Conservation (phyloP, 75 land plant species). For the Selaginella moellendorffii region DNA sequence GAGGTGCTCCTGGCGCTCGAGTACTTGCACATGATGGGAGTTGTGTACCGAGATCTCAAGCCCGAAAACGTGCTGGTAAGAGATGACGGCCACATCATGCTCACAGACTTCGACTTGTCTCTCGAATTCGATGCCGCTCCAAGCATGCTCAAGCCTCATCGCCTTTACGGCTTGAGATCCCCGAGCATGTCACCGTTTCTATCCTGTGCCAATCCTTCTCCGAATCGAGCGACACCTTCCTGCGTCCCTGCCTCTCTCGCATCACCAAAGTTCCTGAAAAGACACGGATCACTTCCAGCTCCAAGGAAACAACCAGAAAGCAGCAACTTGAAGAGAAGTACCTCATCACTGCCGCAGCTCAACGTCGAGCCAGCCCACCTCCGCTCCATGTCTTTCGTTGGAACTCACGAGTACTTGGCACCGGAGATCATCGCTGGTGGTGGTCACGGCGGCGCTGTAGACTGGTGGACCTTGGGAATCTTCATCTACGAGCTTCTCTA, state of each 20-base stretch:
- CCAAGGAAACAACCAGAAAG: not conserved
- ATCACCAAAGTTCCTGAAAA: not conserved
- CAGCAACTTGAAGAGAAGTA: not conserved
- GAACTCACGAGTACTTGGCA: slow-evolving; percentile 69
- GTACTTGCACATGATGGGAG: not conserved
- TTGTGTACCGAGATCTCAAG: not conserved
- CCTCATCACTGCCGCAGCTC: not conserved
- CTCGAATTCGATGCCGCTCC: not conserved
- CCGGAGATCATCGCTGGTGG: slow-evolving; percentile 67
- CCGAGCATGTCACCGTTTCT: not conserved
- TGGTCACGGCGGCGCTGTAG: slow-evolving; percentile 59
- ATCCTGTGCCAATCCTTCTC: not conserved
- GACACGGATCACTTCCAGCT: not conserved
- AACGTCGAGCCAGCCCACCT: not conserved
- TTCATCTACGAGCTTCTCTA: slow-evolving; percentile 51
- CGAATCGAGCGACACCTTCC: not conserved
- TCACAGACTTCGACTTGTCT: not conserved
- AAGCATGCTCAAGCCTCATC: not conserved
- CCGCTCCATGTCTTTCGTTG: slow-evolving; percentile 38
- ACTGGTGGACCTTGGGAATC: slow-evolving; percentile 72
- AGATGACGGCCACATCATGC: not conserved
- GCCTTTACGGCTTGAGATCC: not conserved
- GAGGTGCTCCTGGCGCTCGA: not conserved
- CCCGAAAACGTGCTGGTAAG: not conserved
- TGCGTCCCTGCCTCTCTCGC: not conserved